Conservation (phyloP, 164 flowering plant genomes). For the Tinospora cordifolia region DNA sequence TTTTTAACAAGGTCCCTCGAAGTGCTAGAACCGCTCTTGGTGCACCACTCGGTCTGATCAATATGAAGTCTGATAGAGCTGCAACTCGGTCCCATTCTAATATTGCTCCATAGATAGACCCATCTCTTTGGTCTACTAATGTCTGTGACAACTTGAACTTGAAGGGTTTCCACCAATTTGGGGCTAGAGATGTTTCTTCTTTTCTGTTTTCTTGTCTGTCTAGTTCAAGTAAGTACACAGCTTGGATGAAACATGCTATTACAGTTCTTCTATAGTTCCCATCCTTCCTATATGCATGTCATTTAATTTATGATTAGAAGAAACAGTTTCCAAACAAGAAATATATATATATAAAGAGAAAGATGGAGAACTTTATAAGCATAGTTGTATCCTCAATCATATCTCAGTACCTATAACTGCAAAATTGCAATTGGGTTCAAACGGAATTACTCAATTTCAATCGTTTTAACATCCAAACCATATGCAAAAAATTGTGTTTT, state of each 20-base stretch:
- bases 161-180: constrained; percentile 94
- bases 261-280: constrained; percentile 79
- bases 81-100: constrained; percentile 88
- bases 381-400: too few relatives aligned
- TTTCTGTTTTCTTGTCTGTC: constrained; percentile 79
- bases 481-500: too few relatives aligned
- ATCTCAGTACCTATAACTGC: too few relatives aligned
- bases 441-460: too few relatives aligned
- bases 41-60: constrained; percentile 82
- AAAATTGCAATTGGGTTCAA: too few relatives aligned
- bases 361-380: too few relatives aligned
- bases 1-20: constrained; percentile 73
- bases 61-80: constrained; percentile 64
- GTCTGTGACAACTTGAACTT: constrained; percentile 68
- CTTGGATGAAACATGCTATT: constrained; percentile 87
- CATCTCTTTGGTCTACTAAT: constrained; percentile 71
- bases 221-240: constrained; percentile 79
- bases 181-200: constrained; percentile 67
- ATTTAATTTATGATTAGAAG: not conserved
- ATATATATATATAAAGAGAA: too few relatives aligned
- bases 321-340: not conserved
- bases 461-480: too few relatives aligned
- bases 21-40: constrained; percentile 84
- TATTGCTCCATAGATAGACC: constrained; percentile 81
- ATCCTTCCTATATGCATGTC: constrained; percentile 56